Conservation (phyloP, 2,329 filamentous ascomycete species). For the Talaromyces verruculosus region DNA sequence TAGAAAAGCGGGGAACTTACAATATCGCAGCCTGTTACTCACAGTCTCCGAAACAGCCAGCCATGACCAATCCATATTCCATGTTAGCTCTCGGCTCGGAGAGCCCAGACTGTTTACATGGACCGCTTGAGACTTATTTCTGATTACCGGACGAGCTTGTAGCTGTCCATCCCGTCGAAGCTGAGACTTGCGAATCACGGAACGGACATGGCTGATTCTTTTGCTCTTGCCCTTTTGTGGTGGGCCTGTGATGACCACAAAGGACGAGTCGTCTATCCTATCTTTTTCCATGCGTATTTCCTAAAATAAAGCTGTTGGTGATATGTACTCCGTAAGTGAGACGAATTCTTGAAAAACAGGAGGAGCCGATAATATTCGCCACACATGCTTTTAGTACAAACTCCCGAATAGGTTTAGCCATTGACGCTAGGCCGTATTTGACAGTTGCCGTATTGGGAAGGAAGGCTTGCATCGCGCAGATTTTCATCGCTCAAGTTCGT, state of each 20-base stretch:
- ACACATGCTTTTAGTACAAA: constrained; percentile 17
- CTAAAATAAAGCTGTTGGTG: not conserved
- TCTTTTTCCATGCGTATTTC: constrained; percentile 10
- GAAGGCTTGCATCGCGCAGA: not conserved
- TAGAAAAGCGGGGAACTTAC: constrained; percentile 17
- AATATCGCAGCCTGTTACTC: constrained; percentile 22
- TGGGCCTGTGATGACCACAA: constrained; percentile 25
- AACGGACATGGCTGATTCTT: constrained; percentile 25
- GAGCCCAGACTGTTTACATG: not conserved
- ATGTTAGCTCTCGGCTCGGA: constrained; percentile 3
- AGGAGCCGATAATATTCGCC: not conserved
- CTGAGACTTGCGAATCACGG: constrained; percentile 22
- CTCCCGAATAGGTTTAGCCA: constrained; percentile 1
- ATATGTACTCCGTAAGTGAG: too few relatives aligned
- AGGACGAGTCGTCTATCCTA: constrained; percentile 17
- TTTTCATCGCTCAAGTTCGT: not conserved
- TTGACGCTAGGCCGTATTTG: not conserved
- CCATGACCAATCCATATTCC: constrained; percentile 20
- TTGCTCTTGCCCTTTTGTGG: constrained; percentile 23
- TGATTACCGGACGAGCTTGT: not conserved
- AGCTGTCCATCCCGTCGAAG: constrained; percentile 16
- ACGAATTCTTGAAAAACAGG: not conserved
- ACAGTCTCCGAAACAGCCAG: constrained; percentile 22
- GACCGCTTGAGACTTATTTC: not conserved
- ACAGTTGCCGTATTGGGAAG: constrained; percentile 16